Base-by-base conservation (phyloP, 495 filamentous ascomycete genomes). In the Tuber umbilicatum region DNA sequence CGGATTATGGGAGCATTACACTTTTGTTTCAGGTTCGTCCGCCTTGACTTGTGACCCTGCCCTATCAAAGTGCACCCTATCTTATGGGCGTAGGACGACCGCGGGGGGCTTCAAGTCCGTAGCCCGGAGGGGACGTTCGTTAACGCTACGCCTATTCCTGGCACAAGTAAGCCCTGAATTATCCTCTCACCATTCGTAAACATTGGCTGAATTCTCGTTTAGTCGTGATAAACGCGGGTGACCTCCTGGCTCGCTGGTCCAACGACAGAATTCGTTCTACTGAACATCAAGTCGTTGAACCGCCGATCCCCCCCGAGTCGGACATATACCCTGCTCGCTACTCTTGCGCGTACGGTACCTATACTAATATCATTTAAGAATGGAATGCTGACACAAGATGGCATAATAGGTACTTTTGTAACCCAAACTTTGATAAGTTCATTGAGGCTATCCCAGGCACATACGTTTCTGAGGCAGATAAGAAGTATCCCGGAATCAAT, bases 391-490 rank as follows among this genome's bases (percentile, higher is more conserved):
- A 42, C 60, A 7, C 9, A 31, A n/a, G 35, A 21, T 64, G 55
- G 27, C 12, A 5, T 64, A 64, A 64, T 75, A 73, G 75, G n/a
- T 94, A 94, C 83, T 98, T 98, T 83, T 97, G 94, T 85, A 97
- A 97, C 78, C 94, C 94, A 14, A 93, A 97, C 76, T 91, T 88
- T 81, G 88, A 94, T 74, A 85, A 85, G 74, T 84, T 86, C 70
- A 97, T 97, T 79, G 92, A 97, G 72, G 93, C 90, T 0, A 88
- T 98, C 50, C 94, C 94, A 0, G 93, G 94, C 9, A 97, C 94
- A 0, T 97, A 89, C 82, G 89, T 87, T 23, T 86, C 87, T 3
- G 89, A 89, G 77, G 85, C 85, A 71, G 86, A 85, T 14, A 87
- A 88, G 31, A 95, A 94, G 84, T 97, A 96, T 81, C 83, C 88